Evolutionary conservation across 306 rosid species (phyloP).

Genomic region (Corylus avellana): DNA sequence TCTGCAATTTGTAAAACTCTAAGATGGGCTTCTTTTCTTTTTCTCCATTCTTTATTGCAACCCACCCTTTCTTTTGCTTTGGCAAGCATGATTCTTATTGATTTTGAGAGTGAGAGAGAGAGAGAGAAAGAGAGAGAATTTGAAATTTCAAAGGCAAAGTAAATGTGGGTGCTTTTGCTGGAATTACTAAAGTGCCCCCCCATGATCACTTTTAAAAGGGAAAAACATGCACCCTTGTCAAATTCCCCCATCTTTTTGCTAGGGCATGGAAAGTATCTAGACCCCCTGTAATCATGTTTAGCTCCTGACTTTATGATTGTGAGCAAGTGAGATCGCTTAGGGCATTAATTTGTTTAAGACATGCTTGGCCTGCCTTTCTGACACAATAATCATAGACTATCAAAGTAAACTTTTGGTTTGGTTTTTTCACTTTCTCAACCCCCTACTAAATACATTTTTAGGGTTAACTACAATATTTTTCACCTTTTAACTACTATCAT

Average conservation of each 20-base stretch:
- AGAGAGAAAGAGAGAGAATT: constrained; percentile 15
- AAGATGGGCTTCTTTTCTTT: constrained; percentile 52
- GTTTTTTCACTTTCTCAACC: neutral
- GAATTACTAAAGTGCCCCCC: constrained; percentile 47
- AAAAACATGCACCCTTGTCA: constrained; percentile 17
- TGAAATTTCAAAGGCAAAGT: constrained; percentile 61
- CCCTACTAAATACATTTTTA: neutral
- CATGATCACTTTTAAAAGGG: constrained; percentile 27
- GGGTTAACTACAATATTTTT: too few relatives aligned
- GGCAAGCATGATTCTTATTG: constrained; percentile 56
- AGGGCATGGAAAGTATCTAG: constrained; percentile 25
- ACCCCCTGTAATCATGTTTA: constrained; percentile 45
- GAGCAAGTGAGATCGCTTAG: constrained; percentile 37
- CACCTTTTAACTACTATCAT: too few relatives aligned
- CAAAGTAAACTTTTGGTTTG: constrained; percentile 11
- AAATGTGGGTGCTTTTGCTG: constrained; percentile 44
- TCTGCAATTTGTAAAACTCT: constrained; percentile 24
- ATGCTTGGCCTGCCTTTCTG: constrained; percentile 66
- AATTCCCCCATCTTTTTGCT: constrained; percentile 36
- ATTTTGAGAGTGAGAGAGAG: constrained; percentile 35
- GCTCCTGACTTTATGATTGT: constrained; percentile 47
- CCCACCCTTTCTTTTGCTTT: constrained; percentile 63
- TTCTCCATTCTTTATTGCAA: constrained; percentile 56
- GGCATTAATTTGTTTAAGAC: constrained; percentile 42
- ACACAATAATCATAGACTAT: constrained; percentile 36